phyloP scores from a whole-genome alignment of 768 basidiomycete species.

The Pleurotus cornucopiae region DNA sequence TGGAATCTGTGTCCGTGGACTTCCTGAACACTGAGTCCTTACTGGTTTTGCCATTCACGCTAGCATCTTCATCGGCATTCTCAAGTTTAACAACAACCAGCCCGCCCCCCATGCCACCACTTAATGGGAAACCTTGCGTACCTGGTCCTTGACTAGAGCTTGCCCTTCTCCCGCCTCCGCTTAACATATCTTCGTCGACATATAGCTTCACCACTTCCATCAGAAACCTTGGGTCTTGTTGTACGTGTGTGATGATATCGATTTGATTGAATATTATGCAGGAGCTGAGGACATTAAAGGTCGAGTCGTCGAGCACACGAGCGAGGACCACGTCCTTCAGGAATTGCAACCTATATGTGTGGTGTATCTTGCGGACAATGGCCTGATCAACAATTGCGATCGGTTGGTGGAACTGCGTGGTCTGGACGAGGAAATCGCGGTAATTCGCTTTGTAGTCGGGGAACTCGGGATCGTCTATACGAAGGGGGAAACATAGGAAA shows the following conservation, averaged over 20 bases:
- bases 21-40: background rate
- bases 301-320: constrained; percentile 90
- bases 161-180: constrained; percentile 27
- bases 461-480: constrained; percentile 92
- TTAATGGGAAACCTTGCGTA: constrained; percentile 5
- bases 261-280: constrained; percentile 99
- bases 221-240: constrained; percentile 72
- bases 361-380: constrained; percentile 88
- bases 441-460: constrained; percentile 96
- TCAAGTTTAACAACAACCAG: constrained; percentile 25
- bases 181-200: constrained; percentile 65
- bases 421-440: constrained; percentile 84
- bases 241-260: constrained; percentile 91
- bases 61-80: constrained; percentile 31
- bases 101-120: background rate
- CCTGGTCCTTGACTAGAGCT: background rate
- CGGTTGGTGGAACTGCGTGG: constrained; percentile 85
- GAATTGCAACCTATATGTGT: constrained; percentile 95
- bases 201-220: constrained; percentile 74
- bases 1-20: constrained; percentile 18
- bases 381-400: constrained; percentile 72
- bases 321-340: constrained; percentile 98
- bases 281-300: constrained; percentile 94
- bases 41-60: background rate
- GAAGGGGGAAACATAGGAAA: background rate